Evolutionary conservation across 169 alveolate genomes (phyloP).

Genomic region (Cystoisospora suis): DNA sequence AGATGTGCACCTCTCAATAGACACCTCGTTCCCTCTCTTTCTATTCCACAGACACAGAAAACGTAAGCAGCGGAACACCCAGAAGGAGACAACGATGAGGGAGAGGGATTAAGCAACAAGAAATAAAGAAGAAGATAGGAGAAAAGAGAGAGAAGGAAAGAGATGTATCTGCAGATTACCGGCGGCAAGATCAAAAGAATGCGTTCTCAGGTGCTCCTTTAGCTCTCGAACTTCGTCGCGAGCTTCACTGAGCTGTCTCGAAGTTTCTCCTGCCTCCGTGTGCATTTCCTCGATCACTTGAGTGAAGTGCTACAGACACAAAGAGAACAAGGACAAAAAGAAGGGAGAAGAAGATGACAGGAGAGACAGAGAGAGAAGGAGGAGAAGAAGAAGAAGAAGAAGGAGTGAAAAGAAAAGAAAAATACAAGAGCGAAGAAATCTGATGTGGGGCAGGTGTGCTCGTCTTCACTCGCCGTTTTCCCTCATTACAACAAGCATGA

Average conservation of each 20-base stretch:
- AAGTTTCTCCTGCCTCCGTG: neutral
- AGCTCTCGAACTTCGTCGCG: constrained; percentile 4
- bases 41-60: neutral
- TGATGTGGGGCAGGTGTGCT: too few species aligned
- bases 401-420: too few species aligned
- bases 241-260: neutral
- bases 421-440: too few species aligned
- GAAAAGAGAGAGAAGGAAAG: neutral
- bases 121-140: neutral
- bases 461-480: too few species aligned
- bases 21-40: too few species aligned
- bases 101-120: neutral
- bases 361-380: neutral
- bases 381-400: neutral
- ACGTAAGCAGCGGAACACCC: neutral
- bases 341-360: neutral
- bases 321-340: neutral
- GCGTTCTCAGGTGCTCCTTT: neutral
- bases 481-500: too few species aligned
- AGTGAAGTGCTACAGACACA: neutral
- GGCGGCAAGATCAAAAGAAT: neutral
- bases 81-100: neutral
- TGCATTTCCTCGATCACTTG: neutral
- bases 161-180: neutral
- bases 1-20: too few species aligned